Percentiles rank a stretch among this genome's conserved stretches.
Evolutionary conservation across 441 rosid genomes (phyloP).

Genomic region (Daphne laureola): DNA sequence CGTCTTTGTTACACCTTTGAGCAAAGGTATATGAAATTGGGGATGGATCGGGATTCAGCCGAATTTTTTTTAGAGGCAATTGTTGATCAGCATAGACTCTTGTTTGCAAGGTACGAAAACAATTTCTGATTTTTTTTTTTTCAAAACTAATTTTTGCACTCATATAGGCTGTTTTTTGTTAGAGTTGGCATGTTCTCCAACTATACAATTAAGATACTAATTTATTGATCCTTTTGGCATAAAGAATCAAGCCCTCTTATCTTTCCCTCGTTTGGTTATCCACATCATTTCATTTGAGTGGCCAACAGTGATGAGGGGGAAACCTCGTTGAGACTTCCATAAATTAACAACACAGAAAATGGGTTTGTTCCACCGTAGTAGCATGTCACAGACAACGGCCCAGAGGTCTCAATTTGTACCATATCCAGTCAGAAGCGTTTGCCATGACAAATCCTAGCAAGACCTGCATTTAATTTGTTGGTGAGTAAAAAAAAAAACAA

Average conservation of each 20-base stretch:
- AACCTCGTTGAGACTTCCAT: background rate
- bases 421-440: slow-evolving; percentile 20
- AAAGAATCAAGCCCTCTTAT: background rate
- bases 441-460: slow-evolving; percentile 22
- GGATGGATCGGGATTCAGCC: slow-evolving; percentile 26
- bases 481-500: background rate
- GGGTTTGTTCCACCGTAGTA: too few species aligned
- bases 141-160: slow-evolving; percentile 4
- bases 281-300: background rate
- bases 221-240: slow-evolving; percentile 5
- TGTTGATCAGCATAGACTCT: slow-evolving; percentile 14
- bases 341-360: background rate
- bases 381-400: too few species aligned
- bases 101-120: slow-evolving; percentile 20
- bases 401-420: slow-evolving; percentile 7
- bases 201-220: background rate
- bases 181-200: too few species aligned
- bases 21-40: slow-evolving; percentile 11
- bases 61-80: slow-evolving; percentile 37
- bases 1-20: slow-evolving; percentile 1
- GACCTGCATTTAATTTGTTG: slow-evolving; percentile 11
- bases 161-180: slow-evolving; percentile 11
- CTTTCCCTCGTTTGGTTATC: background rate
- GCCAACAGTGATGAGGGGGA: background rate
- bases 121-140: slow-evolving; percentile 15